Percentiles rank a stretch among this genome's conserved stretches.
Conservation (phyloP, 106 monocot genomes). For the Dioscorea zingiberensis region DNA sequence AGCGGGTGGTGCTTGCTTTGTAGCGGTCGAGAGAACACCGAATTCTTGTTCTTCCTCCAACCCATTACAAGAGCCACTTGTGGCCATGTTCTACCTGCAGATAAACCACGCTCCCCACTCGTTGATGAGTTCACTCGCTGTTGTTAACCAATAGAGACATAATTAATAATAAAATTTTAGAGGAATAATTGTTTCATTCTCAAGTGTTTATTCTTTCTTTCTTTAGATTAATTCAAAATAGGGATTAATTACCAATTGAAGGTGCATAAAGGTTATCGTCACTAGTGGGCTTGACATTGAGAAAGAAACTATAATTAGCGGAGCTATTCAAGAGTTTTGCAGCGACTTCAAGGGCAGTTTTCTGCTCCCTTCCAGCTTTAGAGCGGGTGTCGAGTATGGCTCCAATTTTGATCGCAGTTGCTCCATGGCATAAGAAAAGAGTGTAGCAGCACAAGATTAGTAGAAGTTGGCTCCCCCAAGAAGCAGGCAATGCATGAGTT, state of each 20-base stretch:
- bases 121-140: background rate
- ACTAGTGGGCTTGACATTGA: background rate
- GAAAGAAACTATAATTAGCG: background rate
- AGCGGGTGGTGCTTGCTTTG: too few species aligned
- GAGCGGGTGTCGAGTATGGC: background rate
- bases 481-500: too few species aligned
- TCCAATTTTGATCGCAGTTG: background rate
- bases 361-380: background rate
- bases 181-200: background rate
- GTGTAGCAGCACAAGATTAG: background rate
- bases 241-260: background rate
- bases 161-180: background rate
- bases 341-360: background rate
- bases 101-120: slow-evolving; percentile 4
- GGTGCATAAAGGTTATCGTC: background rate
- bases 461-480: background rate
- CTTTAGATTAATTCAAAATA: too few species aligned
- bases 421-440: background rate
- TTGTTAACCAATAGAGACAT: background rate
- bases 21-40: background rate
- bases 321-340: background rate
- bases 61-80: background rate
- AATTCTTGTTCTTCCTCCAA: background rate
- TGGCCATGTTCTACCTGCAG: background rate
- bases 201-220: too few species aligned